Conservation (phyloP, 2,329 filamentous ascomycete species). For the Aspergillus spinulosporus region DNA sequence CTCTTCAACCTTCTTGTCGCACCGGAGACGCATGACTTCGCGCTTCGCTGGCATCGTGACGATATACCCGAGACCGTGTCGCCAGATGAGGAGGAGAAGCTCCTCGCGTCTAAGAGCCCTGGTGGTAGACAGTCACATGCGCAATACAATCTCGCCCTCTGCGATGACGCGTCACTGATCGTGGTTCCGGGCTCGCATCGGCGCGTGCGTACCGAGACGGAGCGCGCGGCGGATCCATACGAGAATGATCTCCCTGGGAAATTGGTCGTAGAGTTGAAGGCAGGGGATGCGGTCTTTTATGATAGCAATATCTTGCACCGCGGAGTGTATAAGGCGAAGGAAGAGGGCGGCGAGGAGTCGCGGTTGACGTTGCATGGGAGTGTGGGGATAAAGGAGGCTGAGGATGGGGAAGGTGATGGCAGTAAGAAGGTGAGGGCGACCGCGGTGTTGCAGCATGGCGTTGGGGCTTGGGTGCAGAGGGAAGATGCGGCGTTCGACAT, state of each 20-base stretch:
- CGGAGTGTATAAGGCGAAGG: constrained; percentile 44
- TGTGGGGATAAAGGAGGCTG: constrained; percentile 39
- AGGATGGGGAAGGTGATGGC: constrained; percentile 18
- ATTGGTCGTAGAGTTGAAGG: constrained; percentile 63
- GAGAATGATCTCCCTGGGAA: constrained; percentile 63
- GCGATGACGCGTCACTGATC: constrained; percentile 70
- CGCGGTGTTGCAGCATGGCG: constrained; percentile 49
- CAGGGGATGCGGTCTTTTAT: constrained; percentile 83
- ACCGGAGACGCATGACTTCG: constrained; percentile 66
- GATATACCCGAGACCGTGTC: constrained; percentile 70
- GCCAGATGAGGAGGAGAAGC: constrained; percentile 64
- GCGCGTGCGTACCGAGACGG: constrained; percentile 67
- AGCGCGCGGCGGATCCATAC: constrained; percentile 68
- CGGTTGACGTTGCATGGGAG: constrained; percentile 47
- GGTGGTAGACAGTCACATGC: constrained; percentile 63
- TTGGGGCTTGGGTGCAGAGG: constrained; percentile 46
- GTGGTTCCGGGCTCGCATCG: constrained; percentile 76
- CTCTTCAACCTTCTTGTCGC: constrained; percentile 82
- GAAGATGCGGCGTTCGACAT: constrained; percentile 44
- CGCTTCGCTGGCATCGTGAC: constrained; percentile 81
- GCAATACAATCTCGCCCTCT: constrained; percentile 85
- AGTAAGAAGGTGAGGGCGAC: constrained; percentile 44
- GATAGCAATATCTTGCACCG: constrained; percentile 78
- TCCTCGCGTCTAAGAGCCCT: constrained; percentile 55
- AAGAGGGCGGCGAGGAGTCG: constrained; percentile 37